phyloP scores from a whole-genome alignment of 2,329 filamentous ascomycete genomes.

The Xylaria sp. region DNA sequence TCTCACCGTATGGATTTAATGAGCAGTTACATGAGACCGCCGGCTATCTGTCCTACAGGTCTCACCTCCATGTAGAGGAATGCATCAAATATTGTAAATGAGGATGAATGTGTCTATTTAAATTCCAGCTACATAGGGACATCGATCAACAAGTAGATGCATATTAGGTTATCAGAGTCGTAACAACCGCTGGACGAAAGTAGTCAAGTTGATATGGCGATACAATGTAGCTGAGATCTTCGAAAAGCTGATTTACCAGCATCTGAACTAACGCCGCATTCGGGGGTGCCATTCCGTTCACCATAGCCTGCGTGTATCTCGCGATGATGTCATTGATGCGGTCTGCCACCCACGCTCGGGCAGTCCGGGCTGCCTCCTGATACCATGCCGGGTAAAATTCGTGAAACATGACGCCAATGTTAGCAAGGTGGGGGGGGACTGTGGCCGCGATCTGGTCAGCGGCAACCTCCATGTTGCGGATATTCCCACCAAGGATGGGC shows the following conservation, averaged over 20 bases:
- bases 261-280: background rate
- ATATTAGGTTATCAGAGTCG: background rate
- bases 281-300: background rate
- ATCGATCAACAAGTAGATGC: background rate
- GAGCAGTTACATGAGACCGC: background rate
- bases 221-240: background rate
- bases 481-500: background rate
- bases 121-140: background rate
- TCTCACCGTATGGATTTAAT: constrained; percentile 1
- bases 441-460: background rate
- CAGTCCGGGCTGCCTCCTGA: background rate
- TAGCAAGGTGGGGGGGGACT: background rate
- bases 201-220: background rate
- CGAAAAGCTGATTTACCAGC: background rate
- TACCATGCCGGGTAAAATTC: background rate
- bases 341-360: background rate
- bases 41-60: background rate
- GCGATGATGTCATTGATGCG: background rate
- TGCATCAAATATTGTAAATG: background rate
- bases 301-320: background rate
- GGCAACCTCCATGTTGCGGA: background rate
- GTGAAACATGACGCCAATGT: background rate
- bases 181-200: background rate
- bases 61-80: background rate
- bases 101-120: background rate